These are phyloP conservation scores for Diutina pseudorugosa DNA, from an alignment of 1,139 yeast species.

Conservation along the genomic window DNA sequence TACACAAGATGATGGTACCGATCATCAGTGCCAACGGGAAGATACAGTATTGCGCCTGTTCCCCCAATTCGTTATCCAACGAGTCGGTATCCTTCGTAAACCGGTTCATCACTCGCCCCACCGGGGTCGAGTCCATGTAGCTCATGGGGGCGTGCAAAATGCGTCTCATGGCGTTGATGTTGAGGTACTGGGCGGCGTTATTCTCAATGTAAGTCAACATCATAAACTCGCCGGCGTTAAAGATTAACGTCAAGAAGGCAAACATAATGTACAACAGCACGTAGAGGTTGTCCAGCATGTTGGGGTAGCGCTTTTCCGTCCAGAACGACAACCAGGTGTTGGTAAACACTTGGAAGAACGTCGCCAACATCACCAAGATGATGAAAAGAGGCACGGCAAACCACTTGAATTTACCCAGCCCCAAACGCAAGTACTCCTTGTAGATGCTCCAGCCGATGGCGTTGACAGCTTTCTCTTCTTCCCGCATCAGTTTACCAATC, in stretches of 20 bases:
- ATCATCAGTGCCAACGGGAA: constrained; percentile 7
- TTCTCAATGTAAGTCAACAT: constrained; percentile 8
- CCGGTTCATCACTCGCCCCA: constrained; percentile 53
- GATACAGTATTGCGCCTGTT: constrained; percentile 8
- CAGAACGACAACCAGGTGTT: constrained; percentile 3
- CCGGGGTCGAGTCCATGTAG: constrained; percentile 48
- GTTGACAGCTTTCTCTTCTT: constrained; percentile 13
- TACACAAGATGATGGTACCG: constrained; percentile 9
- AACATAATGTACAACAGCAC: constrained; percentile 9
- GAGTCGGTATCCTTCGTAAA: constrained; percentile 79
- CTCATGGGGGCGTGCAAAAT: constrained; percentile 45
- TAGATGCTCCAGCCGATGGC: constrained; percentile 12
- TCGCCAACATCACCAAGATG: background rate
- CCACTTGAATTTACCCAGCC: background rate
- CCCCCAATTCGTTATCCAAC: constrained; percentile 53
- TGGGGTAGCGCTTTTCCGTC: constrained; percentile 1
- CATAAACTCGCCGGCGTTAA: constrained; percentile 7
- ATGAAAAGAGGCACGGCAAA: background rate
- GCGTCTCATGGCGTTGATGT: constrained; percentile 26
- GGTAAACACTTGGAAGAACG: constrained; percentile 1
- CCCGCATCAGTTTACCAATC: constrained; percentile 5
- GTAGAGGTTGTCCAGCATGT: constrained; percentile 7
- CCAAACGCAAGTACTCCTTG: constrained; percentile 8
- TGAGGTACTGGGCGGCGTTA: constrained; percentile 20
- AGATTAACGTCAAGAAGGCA: constrained; percentile 7